These are phyloP conservation scores for Kregervanrija fluxuum DNA, from an alignment of 805 yeast genomes.

Conservation along the genomic window DNA sequence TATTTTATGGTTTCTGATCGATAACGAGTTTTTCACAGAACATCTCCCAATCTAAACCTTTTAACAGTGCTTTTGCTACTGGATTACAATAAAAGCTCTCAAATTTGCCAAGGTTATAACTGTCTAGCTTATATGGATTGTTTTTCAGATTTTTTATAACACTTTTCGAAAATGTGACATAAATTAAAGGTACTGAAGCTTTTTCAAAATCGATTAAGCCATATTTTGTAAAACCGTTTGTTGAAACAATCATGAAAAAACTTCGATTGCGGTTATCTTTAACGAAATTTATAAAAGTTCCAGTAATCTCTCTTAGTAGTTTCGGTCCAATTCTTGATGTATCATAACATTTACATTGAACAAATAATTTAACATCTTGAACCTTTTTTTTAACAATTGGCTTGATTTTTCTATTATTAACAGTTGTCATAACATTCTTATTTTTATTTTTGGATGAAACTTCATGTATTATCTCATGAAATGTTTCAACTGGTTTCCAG, in stretches of 20 bases:
- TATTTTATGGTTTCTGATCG: no score
- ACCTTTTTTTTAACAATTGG: conserved; percentile 17
- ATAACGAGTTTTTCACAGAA: no score
- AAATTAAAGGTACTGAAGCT: conserved; percentile 39
- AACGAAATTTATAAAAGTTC: conserved; percentile 33
- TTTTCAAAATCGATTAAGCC: conserved; percentile 39
- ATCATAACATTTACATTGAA: conserved; percentile 49
- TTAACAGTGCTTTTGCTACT: conserved; percentile 28
- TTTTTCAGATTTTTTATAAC: conserved; percentile 11
- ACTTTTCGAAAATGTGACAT: conserved; percentile 33
- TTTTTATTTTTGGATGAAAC: neutral
- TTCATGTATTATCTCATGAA: conserved; percentile 5
- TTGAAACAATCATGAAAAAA: conserved; percentile 38
- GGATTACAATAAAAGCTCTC: conserved; percentile 32
- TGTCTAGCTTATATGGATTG: conserved; percentile 25
- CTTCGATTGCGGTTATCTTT: conserved; percentile 1
- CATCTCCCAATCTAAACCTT: conserved; percentile 28
- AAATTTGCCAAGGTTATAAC: conserved; percentile 34
- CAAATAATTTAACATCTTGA: conserved; percentile 34
- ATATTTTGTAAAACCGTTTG: conserved; percentile 39
- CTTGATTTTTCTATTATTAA: conserved; percentile 20
- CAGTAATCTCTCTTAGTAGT: conserved; percentile 45
- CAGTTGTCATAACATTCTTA: conserved; percentile 9
- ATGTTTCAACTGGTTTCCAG: conserved; percentile 34
- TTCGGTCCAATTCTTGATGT: conserved; percentile 36